A percentile compares a stretch with the other conserved stretches of the same genome.
phyloP scores from a whole-genome alignment of 257 asterid genomes.

The Fraxinus cuspidata region DNA sequence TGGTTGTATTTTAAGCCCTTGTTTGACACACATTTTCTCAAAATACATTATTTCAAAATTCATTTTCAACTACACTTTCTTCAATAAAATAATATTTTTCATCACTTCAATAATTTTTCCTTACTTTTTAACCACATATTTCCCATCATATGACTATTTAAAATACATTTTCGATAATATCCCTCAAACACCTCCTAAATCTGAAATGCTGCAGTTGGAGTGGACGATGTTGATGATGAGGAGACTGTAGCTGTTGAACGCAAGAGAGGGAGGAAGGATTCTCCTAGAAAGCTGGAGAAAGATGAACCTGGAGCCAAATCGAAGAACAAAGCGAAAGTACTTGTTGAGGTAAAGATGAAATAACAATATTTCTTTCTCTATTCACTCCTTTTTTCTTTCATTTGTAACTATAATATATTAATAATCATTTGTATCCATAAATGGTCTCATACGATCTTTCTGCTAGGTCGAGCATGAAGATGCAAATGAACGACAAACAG shows the following conservation, averaged over 20 bases:
- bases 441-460: constrained; percentile 17
- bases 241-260: constrained; percentile 37
- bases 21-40: too few species aligned
- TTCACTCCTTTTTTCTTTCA: not conserved
- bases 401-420: not conserved
- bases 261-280: constrained; percentile 46
- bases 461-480: constrained; percentile 78
- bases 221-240: constrained; percentile 44
- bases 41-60: too few species aligned
- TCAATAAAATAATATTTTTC: too few species aligned
- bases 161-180: too few species aligned
- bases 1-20: not conserved
- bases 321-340: constrained; percentile 67
- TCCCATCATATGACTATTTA: too few species aligned
- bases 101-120: too few species aligned
- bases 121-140: too few species aligned
- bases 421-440: not conserved
- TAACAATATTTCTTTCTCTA: not conserved
- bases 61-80: too few species aligned
- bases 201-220: constrained; percentile 36
- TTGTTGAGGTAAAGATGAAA: constrained; percentile 61
- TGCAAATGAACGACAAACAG: constrained; percentile 48
- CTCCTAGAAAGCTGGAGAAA: constrained; percentile 52
- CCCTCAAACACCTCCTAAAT: too few species aligned
- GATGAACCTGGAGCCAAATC: constrained; percentile 51